A percentile compares a stretch with the other conserved stretches of the same genome.
Conservation (phyloP, 352 stramenopile species). For the Plasmopara muralis region DNA sequence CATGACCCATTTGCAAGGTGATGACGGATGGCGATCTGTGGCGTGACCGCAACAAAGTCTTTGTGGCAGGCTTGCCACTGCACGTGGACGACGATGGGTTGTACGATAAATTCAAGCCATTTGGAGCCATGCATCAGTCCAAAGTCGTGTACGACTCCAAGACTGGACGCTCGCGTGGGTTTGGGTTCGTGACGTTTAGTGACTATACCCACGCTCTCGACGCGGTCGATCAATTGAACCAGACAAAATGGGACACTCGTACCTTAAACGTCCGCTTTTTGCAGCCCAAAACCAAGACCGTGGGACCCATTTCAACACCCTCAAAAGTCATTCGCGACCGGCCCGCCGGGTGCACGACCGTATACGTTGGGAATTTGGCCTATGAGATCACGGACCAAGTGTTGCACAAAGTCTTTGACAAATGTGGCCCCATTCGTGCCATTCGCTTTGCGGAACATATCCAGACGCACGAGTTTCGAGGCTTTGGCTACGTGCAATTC, state of each 20-base stretch:
- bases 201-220: constrained; percentile 76
- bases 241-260: constrained; percentile 76
- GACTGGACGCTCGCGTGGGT: constrained; percentile 62
- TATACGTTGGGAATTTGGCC: constrained; percentile 96
- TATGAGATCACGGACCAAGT: constrained; percentile 92
- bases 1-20: background rate
- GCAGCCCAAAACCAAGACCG: constrained; percentile 41
- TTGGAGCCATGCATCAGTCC: constrained; percentile 82
- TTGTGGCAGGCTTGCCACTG: constrained; percentile 64
- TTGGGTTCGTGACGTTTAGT: constrained; percentile 80
- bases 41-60: constrained; percentile 86
- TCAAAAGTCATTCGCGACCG: constrained; percentile 53
- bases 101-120: constrained; percentile 63
- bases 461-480: constrained; percentile 79
- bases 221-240: constrained; percentile 69
- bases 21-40: constrained; percentile 68
- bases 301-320: constrained; percentile 7
- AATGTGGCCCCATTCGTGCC: constrained; percentile 69
- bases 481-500: constrained; percentile 91
- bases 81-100: constrained; percentile 62
- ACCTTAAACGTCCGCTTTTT: constrained; percentile 81
- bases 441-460: constrained; percentile 83
- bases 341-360: constrained; percentile 82
- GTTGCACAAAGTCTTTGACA: constrained; percentile 72
- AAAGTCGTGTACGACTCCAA: constrained; percentile 74